These are phyloP conservation scores for Lipomyces anomalus DNA, from an alignment of 805 yeast species.

Conservation along the genomic window DNA sequence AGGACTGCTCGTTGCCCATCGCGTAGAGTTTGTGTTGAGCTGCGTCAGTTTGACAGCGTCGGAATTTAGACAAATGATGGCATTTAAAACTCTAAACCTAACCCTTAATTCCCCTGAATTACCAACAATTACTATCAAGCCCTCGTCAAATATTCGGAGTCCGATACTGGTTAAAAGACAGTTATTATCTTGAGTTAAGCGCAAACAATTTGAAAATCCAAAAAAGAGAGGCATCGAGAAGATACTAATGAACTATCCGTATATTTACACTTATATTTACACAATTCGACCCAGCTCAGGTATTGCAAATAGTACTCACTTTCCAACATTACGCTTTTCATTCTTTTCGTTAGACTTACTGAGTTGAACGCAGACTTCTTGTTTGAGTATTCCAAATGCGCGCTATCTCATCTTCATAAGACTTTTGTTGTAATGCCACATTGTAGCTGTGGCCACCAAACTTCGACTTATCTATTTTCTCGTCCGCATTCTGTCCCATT, in stretches of 20 bases:
- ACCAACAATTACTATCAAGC: neutral
- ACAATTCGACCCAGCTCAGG: neutral
- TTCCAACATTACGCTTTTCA: neutral
- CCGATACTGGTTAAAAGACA: neutral
- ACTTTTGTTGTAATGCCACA: conserved; percentile 79
- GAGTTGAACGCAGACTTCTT: conserved; percentile 40
- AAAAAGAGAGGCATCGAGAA: no score
- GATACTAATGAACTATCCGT: no score
- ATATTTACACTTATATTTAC: neutral
- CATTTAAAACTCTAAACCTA: neutral
- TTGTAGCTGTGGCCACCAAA: conserved; percentile 66
- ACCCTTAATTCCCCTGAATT: neutral
- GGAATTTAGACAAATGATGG: no score
- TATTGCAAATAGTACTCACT: neutral
- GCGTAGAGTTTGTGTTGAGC: neutral
- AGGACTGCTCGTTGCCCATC: conserved; percentile 22
- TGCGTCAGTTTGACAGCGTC: no score
- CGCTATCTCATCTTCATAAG: conserved; percentile 83
- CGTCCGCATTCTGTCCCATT: conserved; percentile 36
- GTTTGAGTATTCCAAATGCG: conserved; percentile 88
- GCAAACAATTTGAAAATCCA: no score
- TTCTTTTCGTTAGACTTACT: neutral
- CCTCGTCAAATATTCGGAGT: neutral
- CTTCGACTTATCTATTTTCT: conserved; percentile 39
- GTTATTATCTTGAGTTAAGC: neutral